Percentiles rank a stretch among this genome's conserved stretches.
Evolutionary conservation across 129 eudicot genomes (phyloP).

Genomic region (Centella asiatica): DNA sequence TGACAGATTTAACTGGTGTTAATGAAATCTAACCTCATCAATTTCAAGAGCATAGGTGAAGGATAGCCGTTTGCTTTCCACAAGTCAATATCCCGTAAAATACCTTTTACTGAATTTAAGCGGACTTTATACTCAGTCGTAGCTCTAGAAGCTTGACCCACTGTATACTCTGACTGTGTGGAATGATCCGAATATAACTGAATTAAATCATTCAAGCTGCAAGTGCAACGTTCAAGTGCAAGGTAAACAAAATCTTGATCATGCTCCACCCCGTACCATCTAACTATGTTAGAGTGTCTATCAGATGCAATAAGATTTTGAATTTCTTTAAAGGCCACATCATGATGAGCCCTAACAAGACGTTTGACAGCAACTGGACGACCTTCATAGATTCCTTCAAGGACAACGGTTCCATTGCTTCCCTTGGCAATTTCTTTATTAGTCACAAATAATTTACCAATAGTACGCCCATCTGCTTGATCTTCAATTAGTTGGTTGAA

Average conservation of each 20-base stretch:
- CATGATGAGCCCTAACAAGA: slow-evolving; percentile 82
- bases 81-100: slow-evolving; percentile 42
- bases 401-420: slow-evolving; percentile 88
- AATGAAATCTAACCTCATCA: slow-evolving; percentile 63
- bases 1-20: background rate
- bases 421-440: slow-evolving; percentile 90
- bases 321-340: slow-evolving; percentile 83
- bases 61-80: slow-evolving; percentile 82
- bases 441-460: slow-evolving; percentile 76
- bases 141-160: slow-evolving; percentile 25
- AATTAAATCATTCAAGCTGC: slow-evolving; percentile 73
- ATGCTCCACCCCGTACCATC: slow-evolving; percentile 92
- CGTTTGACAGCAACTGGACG: slow-evolving; percentile 97
- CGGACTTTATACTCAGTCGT: slow-evolving; percentile 31
- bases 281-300: slow-evolving; percentile 71
- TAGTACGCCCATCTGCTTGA: slow-evolving; percentile 43
- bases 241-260: slow-evolving; percentile 89
- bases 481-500: slow-evolving; percentile 30
- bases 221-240: slow-evolving; percentile 68
- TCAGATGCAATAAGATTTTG: slow-evolving; percentile 95
- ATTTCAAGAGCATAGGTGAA: slow-evolving; percentile 52
- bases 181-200: slow-evolving; percentile 35
- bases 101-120: slow-evolving; percentile 33
- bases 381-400: slow-evolving; percentile 87
- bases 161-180: slow-evolving; percentile 19